A percentile compares a stretch with the other conserved stretches of the same genome.
Conservation (phyloP, 345 rosid genomes). For the Eucalyptus pumila region DNA sequence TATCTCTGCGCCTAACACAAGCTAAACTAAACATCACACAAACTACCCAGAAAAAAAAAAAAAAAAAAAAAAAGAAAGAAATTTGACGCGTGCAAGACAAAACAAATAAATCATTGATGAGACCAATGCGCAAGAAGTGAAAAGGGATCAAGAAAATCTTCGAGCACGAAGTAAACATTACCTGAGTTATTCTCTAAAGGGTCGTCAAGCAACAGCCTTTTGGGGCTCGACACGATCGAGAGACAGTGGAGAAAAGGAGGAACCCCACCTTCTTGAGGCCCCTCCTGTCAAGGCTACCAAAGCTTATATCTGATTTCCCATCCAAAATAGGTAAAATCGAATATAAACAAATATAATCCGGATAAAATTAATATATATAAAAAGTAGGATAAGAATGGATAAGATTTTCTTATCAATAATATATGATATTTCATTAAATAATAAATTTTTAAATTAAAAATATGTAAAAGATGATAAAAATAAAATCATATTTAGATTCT, state of each 20-base stretch:
- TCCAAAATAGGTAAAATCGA: not conserved
- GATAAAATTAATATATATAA: no score
- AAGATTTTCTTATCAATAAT: no score
- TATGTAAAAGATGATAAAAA: not conserved
- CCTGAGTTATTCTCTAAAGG: not conserved
- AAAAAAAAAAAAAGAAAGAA: not conserved
- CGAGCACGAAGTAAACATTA: not conserved
- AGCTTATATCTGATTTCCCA: not conserved
- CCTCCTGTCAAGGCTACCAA: not conserved
- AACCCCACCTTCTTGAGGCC: not conserved
- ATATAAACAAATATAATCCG: not conserved
- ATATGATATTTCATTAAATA: no score
- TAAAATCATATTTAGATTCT: no score
- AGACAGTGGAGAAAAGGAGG: not conserved
- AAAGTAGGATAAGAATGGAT: no score
- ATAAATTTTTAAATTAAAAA: no score
- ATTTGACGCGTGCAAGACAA: not conserved
- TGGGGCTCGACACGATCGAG: not conserved
- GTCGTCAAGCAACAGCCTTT: not conserved
- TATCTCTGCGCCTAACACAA: not conserved
- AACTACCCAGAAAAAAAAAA: not conserved
- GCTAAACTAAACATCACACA: not conserved
- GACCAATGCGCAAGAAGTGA: not conserved
- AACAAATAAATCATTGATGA: not conserved
- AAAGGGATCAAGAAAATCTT: not conserved